Percentiles rank a stretch among this genome's conserved stretches.
Conservation (phyloP, 176 grass and related monocot species). For the Aechmea fasciata region DNA sequence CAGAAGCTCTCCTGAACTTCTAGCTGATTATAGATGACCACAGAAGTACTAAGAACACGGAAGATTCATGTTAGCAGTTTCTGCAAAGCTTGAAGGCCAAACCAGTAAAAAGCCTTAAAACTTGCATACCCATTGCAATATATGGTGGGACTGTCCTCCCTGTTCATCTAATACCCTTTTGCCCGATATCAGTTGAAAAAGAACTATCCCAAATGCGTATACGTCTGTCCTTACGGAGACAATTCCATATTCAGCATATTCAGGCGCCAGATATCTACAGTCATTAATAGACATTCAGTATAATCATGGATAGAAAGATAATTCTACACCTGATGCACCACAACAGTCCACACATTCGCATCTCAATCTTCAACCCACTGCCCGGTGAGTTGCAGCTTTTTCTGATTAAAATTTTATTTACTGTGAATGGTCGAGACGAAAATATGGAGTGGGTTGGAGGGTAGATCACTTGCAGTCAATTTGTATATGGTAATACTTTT, state of each 20-base stretch:
- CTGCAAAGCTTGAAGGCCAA: background rate
- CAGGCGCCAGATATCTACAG: constrained; percentile 47
- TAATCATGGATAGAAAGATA: constrained; percentile 7
- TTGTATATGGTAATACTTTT: too few relatives aligned
- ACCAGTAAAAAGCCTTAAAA: background rate
- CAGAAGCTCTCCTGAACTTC: too few relatives aligned
- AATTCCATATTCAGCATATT: constrained; percentile 55
- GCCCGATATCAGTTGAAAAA: constrained; percentile 82
- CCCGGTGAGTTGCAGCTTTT: too few relatives aligned
- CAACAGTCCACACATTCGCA: too few relatives aligned
- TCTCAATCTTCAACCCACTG: too few relatives aligned
- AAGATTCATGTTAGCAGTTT: too few relatives aligned
- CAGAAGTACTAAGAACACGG: too few relatives aligned
- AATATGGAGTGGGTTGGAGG: background rate
- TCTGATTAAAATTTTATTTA: too few relatives aligned
- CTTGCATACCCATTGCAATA: constrained; percentile 54
- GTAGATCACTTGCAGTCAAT: too few relatives aligned
- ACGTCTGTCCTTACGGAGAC: constrained; percentile 70
- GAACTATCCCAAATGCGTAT: constrained; percentile 64
- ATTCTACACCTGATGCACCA: too few relatives aligned
- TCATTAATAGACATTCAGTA: background rate
- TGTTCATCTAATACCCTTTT: constrained; percentile 33
- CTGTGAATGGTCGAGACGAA: background rate
- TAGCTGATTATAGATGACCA: too few relatives aligned
- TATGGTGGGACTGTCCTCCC: constrained; percentile 35